Conservation (phyloP, 2,329 filamentous ascomycete genomes). For the Botrytis fabae region DNA sequence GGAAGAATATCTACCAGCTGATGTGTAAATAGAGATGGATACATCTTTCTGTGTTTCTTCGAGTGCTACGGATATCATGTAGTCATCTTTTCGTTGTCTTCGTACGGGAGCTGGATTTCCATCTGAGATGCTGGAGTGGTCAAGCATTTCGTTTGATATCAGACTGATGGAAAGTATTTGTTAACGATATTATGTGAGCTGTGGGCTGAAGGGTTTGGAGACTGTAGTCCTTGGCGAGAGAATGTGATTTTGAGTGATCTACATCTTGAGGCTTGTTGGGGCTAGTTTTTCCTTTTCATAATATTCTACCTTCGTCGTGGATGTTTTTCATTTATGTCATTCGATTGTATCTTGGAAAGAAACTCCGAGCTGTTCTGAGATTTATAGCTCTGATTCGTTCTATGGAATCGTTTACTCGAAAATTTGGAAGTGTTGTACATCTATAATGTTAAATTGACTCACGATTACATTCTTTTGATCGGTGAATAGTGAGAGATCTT, state of each 20-base stretch:
- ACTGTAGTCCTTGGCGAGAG: not conserved
- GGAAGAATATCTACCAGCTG: too few species aligned
- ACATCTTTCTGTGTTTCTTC: too few species aligned
- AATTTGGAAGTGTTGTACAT: not conserved
- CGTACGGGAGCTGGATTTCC: too few species aligned
- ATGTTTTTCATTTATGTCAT: not conserved
- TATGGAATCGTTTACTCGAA: not conserved
- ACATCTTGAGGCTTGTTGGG: not conserved
- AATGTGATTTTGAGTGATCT: not conserved
- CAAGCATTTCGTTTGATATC: too few species aligned
- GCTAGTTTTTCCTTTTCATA: not conserved
- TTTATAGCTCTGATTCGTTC: not conserved
- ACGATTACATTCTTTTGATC: accelerated
- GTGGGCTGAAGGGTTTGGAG: accelerated
- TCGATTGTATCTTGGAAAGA: not conserved
- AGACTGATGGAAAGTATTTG: not conserved
- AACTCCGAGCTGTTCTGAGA: not conserved
- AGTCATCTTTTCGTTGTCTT: too few species aligned
- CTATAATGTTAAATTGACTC: accelerated
- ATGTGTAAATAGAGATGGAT: too few species aligned
- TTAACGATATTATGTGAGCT: not conserved
- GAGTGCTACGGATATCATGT: too few species aligned
- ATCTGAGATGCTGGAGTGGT: too few species aligned
- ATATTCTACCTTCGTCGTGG: not conserved
- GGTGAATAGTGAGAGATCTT: too few species aligned